phyloP scores from a whole-genome alignment of 495 filamentous ascomycete genomes.

The Astrothelium macrocarpum region DNA sequence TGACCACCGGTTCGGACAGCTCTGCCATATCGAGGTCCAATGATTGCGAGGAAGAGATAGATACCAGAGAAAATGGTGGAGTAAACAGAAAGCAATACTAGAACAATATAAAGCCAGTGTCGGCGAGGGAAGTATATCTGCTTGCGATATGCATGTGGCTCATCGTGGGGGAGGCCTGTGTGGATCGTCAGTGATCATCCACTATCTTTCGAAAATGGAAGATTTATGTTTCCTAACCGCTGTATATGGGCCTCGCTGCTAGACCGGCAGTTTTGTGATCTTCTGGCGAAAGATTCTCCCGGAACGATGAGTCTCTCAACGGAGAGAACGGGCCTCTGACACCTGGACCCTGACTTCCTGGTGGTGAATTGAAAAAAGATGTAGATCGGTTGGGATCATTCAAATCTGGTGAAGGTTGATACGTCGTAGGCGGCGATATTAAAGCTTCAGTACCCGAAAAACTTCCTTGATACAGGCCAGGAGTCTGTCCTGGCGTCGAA shows the following conservation, averaged over 20 bases:
- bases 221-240: background rate
- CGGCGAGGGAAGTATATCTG: background rate
- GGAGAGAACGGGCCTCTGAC: background rate
- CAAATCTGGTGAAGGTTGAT: background rate
- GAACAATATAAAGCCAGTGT: constrained; percentile 46
- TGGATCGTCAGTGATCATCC: background rate
- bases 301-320: background rate
- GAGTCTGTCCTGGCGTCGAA: background rate
- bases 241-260: background rate
- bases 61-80: constrained; percentile 57
- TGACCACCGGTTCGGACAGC: constrained; percentile 39
- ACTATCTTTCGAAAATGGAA: background rate
- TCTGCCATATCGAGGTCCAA: constrained; percentile 50
- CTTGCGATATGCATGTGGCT: background rate
- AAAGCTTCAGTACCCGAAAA: background rate
- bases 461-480: background rate
- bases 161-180: background rate
- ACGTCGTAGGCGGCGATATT: background rate
- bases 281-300: background rate
- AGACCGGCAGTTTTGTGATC: background rate
- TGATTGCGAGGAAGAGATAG: constrained; percentile 49
- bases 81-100: constrained; percentile 54
- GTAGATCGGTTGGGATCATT: background rate
- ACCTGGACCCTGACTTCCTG: background rate
- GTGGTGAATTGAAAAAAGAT: background rate